Evolutionary conservation across 2,329 filamentous ascomycete genomes (phyloP).

Genomic region (Penicillium sp.): DNA sequence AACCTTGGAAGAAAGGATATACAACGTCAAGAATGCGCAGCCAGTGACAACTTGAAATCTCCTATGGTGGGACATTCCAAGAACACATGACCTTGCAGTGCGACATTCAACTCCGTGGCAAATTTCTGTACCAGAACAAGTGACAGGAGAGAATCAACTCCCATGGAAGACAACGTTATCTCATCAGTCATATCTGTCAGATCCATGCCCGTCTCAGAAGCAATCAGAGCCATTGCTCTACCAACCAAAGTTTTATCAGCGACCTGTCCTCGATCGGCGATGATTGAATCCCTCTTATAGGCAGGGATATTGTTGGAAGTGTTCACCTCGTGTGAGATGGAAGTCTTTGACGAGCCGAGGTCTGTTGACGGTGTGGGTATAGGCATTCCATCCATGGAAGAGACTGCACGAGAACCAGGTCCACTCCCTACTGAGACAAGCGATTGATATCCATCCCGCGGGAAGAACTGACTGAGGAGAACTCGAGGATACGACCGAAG

Average conservation of each 20-base stretch:
- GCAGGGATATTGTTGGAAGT: not conserved
- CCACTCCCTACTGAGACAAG: too few relatives aligned
- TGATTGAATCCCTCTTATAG: not conserved
- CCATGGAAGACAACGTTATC: constrained; percentile 22
- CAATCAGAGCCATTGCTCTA: not conserved
- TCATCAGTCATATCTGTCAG: not conserved
- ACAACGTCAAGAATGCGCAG: not conserved
- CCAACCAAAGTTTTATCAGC: not conserved
- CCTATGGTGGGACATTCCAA: constrained; percentile 4
- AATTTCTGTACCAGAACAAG: constrained; percentile 34
- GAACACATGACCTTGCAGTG: constrained; percentile 1
- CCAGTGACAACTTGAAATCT: not conserved
- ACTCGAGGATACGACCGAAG: not conserved
- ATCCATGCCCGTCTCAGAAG: not conserved
- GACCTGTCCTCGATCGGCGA: not conserved
- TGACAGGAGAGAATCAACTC: constrained; percentile 38
- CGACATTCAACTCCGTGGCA: constrained; percentile 11
- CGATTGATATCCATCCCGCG: not conserved
- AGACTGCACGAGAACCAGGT: not conserved
- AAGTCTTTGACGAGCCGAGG: not conserved
- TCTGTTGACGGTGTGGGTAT: not conserved
- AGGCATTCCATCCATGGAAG: not conserved
- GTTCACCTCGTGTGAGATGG: not conserved
- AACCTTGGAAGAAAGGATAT: not conserved
- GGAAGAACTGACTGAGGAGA: not conserved